Percentiles rank a stretch among this genome's conserved stretches.
Conservation (phyloP, 2,329 filamentous ascomycete genomes). For the Phaeosphaeriaceae sp. region DNA sequence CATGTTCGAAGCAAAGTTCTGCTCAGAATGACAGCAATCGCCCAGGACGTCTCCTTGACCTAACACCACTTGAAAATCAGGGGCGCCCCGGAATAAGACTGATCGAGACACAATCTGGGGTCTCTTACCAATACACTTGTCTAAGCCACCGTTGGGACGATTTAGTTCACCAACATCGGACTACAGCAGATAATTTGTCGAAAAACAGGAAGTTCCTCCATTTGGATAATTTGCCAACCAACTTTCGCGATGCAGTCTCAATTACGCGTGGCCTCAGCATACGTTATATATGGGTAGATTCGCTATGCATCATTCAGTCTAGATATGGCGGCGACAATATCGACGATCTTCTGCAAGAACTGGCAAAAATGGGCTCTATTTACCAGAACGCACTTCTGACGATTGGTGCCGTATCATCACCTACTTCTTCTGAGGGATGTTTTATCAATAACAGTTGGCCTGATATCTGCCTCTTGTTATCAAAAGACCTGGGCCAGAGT, state of each 20-base stretch:
- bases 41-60: not conserved
- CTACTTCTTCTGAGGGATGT: not conserved
- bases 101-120: not conserved
- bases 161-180: not conserved
- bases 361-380: not conserved
- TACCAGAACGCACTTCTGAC: not conserved
- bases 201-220: not conserved
- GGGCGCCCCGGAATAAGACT: not conserved
- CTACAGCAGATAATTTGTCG: not conserved
- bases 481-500: not conserved
- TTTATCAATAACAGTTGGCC: not conserved
- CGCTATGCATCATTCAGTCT: not conserved
- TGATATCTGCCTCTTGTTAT: not conserved
- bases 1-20: not conserved
- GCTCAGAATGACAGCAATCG: not conserved
- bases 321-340: not conserved
- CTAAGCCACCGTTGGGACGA: not conserved
- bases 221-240: not conserved
- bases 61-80: not conserved
- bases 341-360: not conserved
- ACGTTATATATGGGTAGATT: not conserved
- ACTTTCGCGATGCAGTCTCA: conserved; percentile 57
- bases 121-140: not conserved
- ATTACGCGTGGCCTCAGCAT: not conserved
- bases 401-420: not conserved